These are phyloP conservation scores for Rhodosporidiobolus sp. DNA, from an alignment of 768 basidiomycete species.

Conservation along the genomic window DNA sequence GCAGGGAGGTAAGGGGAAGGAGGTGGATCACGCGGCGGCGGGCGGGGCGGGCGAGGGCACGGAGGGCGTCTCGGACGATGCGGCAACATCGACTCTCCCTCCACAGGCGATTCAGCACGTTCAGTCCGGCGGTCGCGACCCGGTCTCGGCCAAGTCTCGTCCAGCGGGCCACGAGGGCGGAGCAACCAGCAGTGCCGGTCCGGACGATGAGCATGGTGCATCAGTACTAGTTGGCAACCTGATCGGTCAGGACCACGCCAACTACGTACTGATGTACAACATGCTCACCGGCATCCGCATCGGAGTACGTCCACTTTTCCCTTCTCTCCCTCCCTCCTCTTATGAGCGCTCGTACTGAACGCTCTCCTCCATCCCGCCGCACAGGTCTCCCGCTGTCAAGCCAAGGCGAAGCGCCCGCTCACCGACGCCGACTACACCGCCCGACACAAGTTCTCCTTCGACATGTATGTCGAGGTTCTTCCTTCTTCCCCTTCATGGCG, in stretches of 20 bases:
- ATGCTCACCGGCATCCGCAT: constrained; percentile 99
- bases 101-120: too few species aligned
- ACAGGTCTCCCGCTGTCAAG: constrained; percentile 91
- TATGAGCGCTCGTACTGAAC: background rate
- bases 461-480: constrained; percentile 63
- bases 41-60: background rate
- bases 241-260: constrained; percentile 97
- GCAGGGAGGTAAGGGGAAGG: background rate
- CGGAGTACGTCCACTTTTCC: constrained; percentile 60
- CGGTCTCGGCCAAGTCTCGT: too few species aligned
- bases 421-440: constrained; percentile 82
- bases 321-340: background rate
- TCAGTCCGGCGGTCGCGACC: too few species aligned
- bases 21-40: background rate
- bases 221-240: constrained; percentile 75
- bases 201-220: background rate
- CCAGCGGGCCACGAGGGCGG: too few species aligned
- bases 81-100: background rate
- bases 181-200: background rate
- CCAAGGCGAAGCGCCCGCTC: constrained; percentile 81
- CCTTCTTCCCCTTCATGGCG: too few species aligned
- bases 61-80: background rate
- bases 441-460: constrained; percentile 91
- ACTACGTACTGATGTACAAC: constrained; percentile 99
- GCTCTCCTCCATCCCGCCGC: background rate